These are phyloP conservation scores for Dipteronia sinensis DNA, from an alignment of 345 rosid species.

Conservation along the genomic window DNA sequence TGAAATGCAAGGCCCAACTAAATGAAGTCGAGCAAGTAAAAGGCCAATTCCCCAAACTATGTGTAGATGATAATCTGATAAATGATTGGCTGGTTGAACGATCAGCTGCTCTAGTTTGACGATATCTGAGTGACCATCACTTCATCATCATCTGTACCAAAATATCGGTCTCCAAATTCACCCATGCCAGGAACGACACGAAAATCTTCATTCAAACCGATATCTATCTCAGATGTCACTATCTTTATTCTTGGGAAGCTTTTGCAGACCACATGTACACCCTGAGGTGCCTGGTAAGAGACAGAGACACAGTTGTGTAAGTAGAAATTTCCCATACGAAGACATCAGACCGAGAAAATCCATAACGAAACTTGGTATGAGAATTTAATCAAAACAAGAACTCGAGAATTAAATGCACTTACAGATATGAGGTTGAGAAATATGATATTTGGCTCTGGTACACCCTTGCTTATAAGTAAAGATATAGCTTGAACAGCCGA, in stretches of 20 bases:
- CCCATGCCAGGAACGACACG: constrained; percentile 99
- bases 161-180: constrained; percentile 96
- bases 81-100: constrained; percentile 11
- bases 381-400: not conserved
- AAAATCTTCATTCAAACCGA: constrained; percentile 85
- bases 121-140: constrained; percentile 24
- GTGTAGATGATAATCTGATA: constrained; percentile 1
- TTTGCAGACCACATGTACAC: constrained; percentile 96
- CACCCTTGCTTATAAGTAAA: constrained; percentile 83
- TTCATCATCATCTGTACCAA: constrained; percentile 91
- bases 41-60: constrained; percentile 2
- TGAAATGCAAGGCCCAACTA: constrained; percentile 11
- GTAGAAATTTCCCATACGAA: not conserved
- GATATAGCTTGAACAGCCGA: constrained; percentile 96
- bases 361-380: not conserved
- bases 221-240: constrained; percentile 97
- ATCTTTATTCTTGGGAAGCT: constrained; percentile 88
- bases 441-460: constrained; percentile 87
- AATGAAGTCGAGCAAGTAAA: not conserved
- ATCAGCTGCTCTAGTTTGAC: constrained; percentile 20
- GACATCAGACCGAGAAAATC: constrained; percentile 13
- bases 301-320: not conserved
- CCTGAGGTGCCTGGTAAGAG: constrained; percentile 87
- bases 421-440: constrained; percentile 95
- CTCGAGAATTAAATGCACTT: constrained; percentile 35